Evolutionary conservation across 2,329 filamentous ascomycete species (phyloP), one percentile per base, ranked within the genome.

Genomic region (Didymella pomorum): DNA sequence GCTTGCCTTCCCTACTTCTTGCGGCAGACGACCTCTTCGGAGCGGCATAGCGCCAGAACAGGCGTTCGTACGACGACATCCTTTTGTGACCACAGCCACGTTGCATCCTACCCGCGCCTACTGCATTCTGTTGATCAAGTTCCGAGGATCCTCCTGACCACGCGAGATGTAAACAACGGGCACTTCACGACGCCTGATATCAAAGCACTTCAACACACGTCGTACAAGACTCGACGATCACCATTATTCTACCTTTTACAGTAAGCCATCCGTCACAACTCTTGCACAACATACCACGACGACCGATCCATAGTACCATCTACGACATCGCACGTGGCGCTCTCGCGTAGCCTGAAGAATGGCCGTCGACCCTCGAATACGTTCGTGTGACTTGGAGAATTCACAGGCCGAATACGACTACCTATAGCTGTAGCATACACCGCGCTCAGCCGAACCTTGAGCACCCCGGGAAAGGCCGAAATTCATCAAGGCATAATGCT

Each of bases 41-140:
- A 9, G 20, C 9, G 11, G 3, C 33, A 44, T 21, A 14, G 23
- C 20, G 31, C 9, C 29, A 5, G 37, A 26, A 33, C 20, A 46
- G 33, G 37, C 45, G 50, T 57, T 56, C 21, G 58, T 62, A 16
- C 28, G 33, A 64, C 64, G 47, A n/a, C 26, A 26, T 26, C 49
- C 52, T 55, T 60, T 48, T 54, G 54, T 60, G 54, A 25, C 12
- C 43, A n/a, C 35, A 54, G 61, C 65, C 64, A 69, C 64, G 62
- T 67, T 64, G 64, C 46, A 46, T 42, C 51, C 31, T 33, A 49
- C 28, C 47, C 42, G 43, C 12, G 8, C 3, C 10, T 12, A 12
- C 28, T 45, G 21, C 33, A 18, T 50, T 3, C 20, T 31, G 20
- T 14, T 9, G 21, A 11, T 39, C 23, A 16, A 37, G 2, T 29